Conservation (phyloP, 768 basidiomycete species). For the Termitomyces sp. region DNA sequence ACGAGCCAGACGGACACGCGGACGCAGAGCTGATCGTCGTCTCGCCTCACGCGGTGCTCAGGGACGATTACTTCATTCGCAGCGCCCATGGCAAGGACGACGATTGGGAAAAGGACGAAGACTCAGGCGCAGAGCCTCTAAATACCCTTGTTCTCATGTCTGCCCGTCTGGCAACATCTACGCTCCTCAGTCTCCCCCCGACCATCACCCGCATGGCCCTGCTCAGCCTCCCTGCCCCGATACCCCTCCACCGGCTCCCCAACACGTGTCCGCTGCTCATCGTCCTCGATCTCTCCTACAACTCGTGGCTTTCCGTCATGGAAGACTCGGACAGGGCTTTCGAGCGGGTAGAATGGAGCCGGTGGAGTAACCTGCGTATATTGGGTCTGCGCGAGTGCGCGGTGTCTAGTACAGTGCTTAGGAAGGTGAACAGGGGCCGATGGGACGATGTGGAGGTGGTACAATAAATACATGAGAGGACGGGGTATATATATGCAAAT, state of each 20-base stretch:
- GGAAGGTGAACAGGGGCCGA: constrained; percentile 52
- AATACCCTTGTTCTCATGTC: constrained; percentile 51
- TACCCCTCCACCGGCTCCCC: constrained; percentile 57
- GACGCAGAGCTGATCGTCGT: constrained; percentile 66
- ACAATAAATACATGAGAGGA: constrained; percentile 25
- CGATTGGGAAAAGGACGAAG: constrained; percentile 44
- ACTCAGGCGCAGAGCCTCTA: constrained; percentile 30
- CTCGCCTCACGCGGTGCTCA: constrained; percentile 46
- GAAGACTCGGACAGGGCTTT: constrained; percentile 33
- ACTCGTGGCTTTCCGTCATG: constrained; percentile 36
- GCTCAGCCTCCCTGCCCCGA: constrained; percentile 42
- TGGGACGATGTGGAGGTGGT: constrained; percentile 64
- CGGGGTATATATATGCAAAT: background rate
- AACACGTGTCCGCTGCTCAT: constrained; percentile 57
- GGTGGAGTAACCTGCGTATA: constrained; percentile 49
- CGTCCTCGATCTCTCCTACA: constrained; percentile 67
- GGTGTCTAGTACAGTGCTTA: constrained; percentile 37
- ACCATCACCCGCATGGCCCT: constrained; percentile 64
- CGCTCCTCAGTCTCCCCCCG: constrained; percentile 52
- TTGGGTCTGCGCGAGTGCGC: constrained; percentile 56
- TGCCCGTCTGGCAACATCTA: constrained; percentile 38
- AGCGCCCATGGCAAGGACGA: background rate
- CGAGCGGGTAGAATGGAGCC: constrained; percentile 54
- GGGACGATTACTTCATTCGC: constrained; percentile 38
- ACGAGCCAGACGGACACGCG: constrained; percentile 46